phyloP scores from a whole-genome alignment of 805 yeast genomes.

The Torulaspora maleeae region DNA sequence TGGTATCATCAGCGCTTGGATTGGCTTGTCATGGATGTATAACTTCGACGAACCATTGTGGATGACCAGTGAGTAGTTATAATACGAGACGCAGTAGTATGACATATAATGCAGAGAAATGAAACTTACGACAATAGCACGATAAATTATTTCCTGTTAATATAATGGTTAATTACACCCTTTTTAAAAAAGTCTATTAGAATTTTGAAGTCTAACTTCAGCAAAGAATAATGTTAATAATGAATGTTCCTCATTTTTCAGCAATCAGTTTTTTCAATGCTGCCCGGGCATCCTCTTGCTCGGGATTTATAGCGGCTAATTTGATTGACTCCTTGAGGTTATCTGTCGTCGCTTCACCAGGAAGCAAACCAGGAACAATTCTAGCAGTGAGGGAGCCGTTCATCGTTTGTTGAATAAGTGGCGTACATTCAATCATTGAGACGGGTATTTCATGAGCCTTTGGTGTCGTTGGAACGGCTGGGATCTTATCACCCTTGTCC shows the following conservation, averaged over 20 bases:
- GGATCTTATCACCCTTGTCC: background rate
- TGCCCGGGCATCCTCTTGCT: slow-evolving; percentile 32
- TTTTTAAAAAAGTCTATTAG: background rate
- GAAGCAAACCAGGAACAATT: slow-evolving; percentile 15
- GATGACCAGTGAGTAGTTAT: slow-evolving; percentile 29
- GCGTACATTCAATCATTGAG: slow-evolving; percentile 31
- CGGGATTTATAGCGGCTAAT: slow-evolving; percentile 7
- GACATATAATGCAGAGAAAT: background rate
- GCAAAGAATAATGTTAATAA: background rate
- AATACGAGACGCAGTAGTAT: no score
- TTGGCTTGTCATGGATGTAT: slow-evolving; percentile 83
- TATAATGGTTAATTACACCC: background rate
- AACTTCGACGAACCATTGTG: slow-evolving; percentile 75
- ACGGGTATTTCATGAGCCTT: slow-evolving; percentile 12
- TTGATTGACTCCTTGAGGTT: slow-evolving; percentile 5
- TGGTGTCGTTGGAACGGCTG: slow-evolving; percentile 16
- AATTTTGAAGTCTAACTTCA: background rate
- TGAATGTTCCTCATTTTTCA: slow-evolving; percentile 6
- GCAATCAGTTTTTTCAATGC: slow-evolving; percentile 31
- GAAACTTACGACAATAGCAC: background rate
- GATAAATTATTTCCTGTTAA: background rate
- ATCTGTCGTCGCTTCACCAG: slow-evolving; percentile 1
- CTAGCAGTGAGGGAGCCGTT: slow-evolving; percentile 27
- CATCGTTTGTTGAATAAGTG: slow-evolving; percentile 34
- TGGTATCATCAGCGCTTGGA: slow-evolving; percentile 84